Evolutionary conservation across 768 basidiomycete genomes (phyloP).

Genomic region (Pholiota molesta): DNA sequence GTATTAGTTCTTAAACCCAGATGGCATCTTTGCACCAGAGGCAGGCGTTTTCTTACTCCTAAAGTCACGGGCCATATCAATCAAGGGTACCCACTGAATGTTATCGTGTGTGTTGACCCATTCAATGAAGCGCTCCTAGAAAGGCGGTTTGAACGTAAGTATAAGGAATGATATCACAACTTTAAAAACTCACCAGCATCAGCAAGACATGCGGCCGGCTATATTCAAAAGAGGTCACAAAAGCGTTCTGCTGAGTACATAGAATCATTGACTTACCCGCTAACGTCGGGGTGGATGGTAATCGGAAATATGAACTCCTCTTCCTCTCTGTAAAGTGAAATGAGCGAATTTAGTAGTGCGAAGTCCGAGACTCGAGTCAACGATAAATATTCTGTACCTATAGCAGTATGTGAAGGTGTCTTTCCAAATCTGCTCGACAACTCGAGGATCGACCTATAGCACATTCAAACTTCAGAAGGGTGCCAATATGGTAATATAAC

Average conservation of each 20-base stretch:
- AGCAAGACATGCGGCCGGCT: conserved; percentile 72
- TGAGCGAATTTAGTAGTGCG: conserved; percentile 5
- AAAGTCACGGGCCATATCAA: conserved; percentile 67
- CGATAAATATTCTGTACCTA: conserved; percentile 34
- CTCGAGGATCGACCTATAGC: conserved; percentile 59
- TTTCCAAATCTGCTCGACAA: conserved; percentile 77
- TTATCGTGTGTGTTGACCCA: conserved; percentile 73
- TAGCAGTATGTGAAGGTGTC: conserved; percentile 73
- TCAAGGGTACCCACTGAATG: conserved; percentile 72
- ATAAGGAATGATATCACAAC: background rate
- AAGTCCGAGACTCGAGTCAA: too few species aligned
- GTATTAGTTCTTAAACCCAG: conserved; percentile 36
- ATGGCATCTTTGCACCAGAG: conserved; percentile 58
- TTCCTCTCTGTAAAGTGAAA: conserved; percentile 46
- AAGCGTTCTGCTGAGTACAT: conserved; percentile 2
- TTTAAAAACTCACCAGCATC: conserved; percentile 54
- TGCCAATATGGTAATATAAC: background rate
- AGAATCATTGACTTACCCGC: conserved; percentile 47
- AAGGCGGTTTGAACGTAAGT: background rate
- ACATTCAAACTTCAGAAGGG: background rate
- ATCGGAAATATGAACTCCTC: conserved; percentile 73
- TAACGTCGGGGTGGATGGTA: conserved; percentile 80
- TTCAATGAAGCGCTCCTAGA: conserved; percentile 72
- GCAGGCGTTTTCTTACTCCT: conserved; percentile 52
- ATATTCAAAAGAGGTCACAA: conserved; percentile 2